Percentiles rank a stretch among this genome's conserved stretches.
Conservation (phyloP, 2,329 filamentous ascomycete species). For the Exophiala mesophila region DNA sequence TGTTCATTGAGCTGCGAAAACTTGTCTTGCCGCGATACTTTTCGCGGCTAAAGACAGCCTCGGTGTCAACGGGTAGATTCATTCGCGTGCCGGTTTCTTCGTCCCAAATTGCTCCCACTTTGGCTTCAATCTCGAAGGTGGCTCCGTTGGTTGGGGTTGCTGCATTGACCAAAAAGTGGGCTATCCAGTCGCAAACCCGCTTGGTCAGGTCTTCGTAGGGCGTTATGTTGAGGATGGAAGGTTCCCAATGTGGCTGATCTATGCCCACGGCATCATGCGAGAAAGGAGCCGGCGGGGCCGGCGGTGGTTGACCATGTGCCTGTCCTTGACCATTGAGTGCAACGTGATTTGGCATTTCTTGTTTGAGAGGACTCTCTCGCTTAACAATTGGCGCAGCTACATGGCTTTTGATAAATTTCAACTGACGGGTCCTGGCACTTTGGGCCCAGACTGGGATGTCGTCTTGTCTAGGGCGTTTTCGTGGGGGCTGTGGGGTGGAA, state of each 20-base stretch:
- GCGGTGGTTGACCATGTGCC: conserved; percentile 13
- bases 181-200: conserved; percentile 75
- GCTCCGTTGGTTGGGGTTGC: conserved; percentile 54
- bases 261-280: conserved; percentile 30
- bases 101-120: conserved; percentile 75
- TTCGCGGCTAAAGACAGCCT: conserved; percentile 62
- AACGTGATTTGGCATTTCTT: background rate
- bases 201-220: conserved; percentile 72
- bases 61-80: conserved; percentile 61
- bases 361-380: background rate
- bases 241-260: conserved; percentile 39
- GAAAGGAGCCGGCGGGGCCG: conserved; percentile 20
- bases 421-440: conserved; percentile 36
- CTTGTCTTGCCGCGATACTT: conserved; percentile 48
- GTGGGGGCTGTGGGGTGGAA: conserved; percentile 35
- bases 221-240: conserved; percentile 62
- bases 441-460: conserved; percentile 51
- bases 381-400: background rate
- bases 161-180: conserved; percentile 55
- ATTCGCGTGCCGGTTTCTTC: conserved; percentile 63
- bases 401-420: conserved; percentile 17
- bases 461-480: conserved; percentile 48
- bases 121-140: conserved; percentile 89
- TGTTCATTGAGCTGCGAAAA: conserved; percentile 87
- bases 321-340: background rate